Evolutionary conservation across 768 basidiomycete species (phyloP), one percentile per base, ranked within the genome.

Genomic region (Gelatoporia subvermispora): DNA sequence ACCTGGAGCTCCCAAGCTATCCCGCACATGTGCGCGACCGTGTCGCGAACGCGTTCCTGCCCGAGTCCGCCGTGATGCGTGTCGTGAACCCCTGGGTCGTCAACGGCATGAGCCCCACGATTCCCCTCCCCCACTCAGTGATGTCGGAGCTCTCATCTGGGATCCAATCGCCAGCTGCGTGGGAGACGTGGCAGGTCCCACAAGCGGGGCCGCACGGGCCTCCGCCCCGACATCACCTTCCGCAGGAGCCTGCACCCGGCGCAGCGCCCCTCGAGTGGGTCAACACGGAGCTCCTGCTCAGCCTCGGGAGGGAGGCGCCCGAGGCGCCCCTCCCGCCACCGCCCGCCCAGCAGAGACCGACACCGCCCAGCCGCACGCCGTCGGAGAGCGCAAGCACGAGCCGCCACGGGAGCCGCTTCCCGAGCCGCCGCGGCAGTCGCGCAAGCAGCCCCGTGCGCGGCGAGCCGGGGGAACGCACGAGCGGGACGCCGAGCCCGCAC

Each of bases 1-100:
- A 79, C 35, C 64, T 79, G 39, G 85, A 92, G 57, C 78, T 98
- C 11, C 95, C 95, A 0, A 89, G 87, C 52, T 98, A 98, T 66
- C 76, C 74, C 17, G 81, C 89, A 44, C 95, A 98, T 65, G 81
- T 97, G 21, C 81, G 88, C 36, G 95, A 98, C 63, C 79, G 95
- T 34, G 84, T 97, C 37, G 85, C 87, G 36, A 85, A 85, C 55
- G 82, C 85, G 78, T 85, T 73, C 53, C 64, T 88, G 3, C 76
- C 84, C 0, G 84, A 84, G 40, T 67, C 76, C 16, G 75, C 75
- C n/a, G 78, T 77, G 1, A 68, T 82, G 64, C 81, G 83, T 15
- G 76, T 84, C 28, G 68, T 72, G 5, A 86, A 85, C 52, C 84
- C 84, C 0, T 85, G 81, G 80, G 65, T 80, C 24, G 54, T 62